A percentile compares a stretch with the other conserved stretches of the same genome.
Evolutionary conservation across 495 filamentous ascomycete genomes (phyloP).

Genomic region (Penicillium roqueforti): DNA sequence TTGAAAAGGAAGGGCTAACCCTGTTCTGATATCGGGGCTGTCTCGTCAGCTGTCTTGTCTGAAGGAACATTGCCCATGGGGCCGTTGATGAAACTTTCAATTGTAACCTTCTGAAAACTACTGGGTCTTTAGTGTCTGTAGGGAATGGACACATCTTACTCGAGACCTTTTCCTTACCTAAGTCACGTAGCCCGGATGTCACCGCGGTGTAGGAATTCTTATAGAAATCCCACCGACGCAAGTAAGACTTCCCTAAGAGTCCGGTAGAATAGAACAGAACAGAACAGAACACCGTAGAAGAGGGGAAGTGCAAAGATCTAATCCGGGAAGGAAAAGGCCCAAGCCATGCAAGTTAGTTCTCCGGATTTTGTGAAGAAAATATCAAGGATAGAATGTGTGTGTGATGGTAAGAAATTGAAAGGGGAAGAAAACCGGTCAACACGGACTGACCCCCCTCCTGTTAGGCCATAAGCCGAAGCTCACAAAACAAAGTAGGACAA

Average conservation of each 20-base stretch:
- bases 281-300: neutral
- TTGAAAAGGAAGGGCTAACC: slow-evolving; percentile 25
- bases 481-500: slow-evolving; percentile 12
- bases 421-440: neutral
- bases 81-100: slow-evolving; percentile 10
- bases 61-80: slow-evolving; percentile 37
- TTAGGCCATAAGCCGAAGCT: neutral
- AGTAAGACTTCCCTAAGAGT: neutral
- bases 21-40: slow-evolving; percentile 13
- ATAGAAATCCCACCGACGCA: neutral
- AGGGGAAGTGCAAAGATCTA: neutral
- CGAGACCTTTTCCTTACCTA: neutral
- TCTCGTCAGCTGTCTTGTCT: slow-evolving; percentile 19
- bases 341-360: neutral
- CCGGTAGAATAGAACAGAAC: neutral
- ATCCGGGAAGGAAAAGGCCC: neutral
- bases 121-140: neutral
- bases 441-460: neutral
- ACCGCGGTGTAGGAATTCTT: neutral
- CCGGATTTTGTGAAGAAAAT: no score
- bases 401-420: neutral
- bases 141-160: neutral
- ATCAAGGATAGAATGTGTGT: no score
- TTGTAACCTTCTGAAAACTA: neutral
- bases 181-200: neutral